Evolutionary conservation across 805 yeast genomes (phyloP), one percentile per base, ranked within the genome.

Genomic region (Kluyveromyces starmeri): DNA sequence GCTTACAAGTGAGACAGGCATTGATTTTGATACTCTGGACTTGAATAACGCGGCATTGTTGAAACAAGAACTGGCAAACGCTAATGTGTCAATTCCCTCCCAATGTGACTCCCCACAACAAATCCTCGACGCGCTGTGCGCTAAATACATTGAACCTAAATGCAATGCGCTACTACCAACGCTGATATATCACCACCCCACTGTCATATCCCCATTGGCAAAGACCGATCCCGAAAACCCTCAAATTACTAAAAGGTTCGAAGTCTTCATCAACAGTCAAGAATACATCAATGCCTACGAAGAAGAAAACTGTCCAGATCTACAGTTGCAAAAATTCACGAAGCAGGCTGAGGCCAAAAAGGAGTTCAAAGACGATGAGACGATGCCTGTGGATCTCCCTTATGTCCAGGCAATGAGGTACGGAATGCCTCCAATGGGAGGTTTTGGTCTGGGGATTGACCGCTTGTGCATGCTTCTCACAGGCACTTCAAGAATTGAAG

Each of bases 361-460:
- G 2, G 61, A 63, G 6, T 70, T 51, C 37, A 58, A 68, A 3
- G 94, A 83, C 47, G 48, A 51, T 2, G 95, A 85, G 40, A 58
- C 76, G 4, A 62, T 80, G 23, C 53, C 79, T 0, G 83, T 94
- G 0, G 98, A 92, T 53, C 60, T 71, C 48, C 66, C 67, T 31
- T 92, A 75, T 52, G 73, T 86, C 1, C 68, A 71, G 27, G 72
- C 78, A 11, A 77, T 92, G 88, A 89, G 84, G 51, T 83, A 79
- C 70, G 97, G 95, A 1, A 70, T 92, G 62, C 96, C 97, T 3
- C 98, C 98, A 1, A 89, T 96, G 3, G 97, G 95, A 2, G 99
- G 99, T 0, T 83, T 96, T 83, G 99, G 98, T 1, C 62, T 94
- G 40, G 99, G 99, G 0, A 68, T 92, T 14, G 99, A 92, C 51